phyloP scores from a whole-genome alignment of 371 early-diverging fungal species.

The Zopfochytrium polystomum region DNA sequence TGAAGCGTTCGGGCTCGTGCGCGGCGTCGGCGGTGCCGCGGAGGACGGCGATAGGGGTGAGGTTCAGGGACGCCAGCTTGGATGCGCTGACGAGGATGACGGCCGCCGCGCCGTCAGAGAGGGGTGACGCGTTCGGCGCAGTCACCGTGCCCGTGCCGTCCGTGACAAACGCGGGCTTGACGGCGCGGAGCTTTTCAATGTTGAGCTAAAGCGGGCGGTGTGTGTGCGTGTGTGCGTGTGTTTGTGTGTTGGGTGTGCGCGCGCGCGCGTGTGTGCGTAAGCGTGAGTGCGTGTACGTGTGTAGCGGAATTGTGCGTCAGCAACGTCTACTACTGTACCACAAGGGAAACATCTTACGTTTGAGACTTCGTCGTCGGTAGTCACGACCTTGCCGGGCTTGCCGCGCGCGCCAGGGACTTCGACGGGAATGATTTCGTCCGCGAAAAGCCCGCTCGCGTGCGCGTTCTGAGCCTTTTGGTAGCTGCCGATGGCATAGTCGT shows the following conservation, averaged over 20 bases:
- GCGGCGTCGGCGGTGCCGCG: slow-evolving; percentile 78
- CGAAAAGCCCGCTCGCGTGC: slow-evolving; percentile 70
- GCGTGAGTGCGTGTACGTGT: too few relatives aligned
- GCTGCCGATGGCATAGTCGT: slow-evolving; percentile 81
- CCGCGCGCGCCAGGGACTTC: slow-evolving; percentile 78
- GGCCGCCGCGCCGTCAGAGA: slow-evolving; percentile 94
- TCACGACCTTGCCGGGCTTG: slow-evolving; percentile 76
- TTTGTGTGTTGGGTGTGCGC: too few relatives aligned
- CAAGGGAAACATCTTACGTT: slow-evolving; percentile 38
- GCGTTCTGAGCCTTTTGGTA: slow-evolving; percentile 89
- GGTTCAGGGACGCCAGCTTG: slow-evolving; percentile 71
- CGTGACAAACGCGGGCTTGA: slow-evolving; percentile 87
- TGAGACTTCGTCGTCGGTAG: slow-evolving; percentile 83
- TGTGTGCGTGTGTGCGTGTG: too few relatives aligned
- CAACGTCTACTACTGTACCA: neutral
- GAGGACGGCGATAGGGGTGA: slow-evolving; percentile 78
- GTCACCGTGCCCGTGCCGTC: slow-evolving; percentile 85
- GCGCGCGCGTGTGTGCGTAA: too few relatives aligned
- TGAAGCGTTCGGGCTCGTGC: slow-evolving; percentile 83
- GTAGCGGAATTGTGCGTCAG: neutral
- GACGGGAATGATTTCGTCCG: slow-evolving; percentile 85
- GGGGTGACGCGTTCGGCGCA: slow-evolving; percentile 91
- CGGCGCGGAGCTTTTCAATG: slow-evolving; percentile 72
- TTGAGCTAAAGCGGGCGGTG: slow-evolving; percentile 52
- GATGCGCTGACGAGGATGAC: slow-evolving; percentile 79